Conservation (phyloP, 495 filamentous ascomycete species). For the Aspergillus carlsbadensis region DNA sequence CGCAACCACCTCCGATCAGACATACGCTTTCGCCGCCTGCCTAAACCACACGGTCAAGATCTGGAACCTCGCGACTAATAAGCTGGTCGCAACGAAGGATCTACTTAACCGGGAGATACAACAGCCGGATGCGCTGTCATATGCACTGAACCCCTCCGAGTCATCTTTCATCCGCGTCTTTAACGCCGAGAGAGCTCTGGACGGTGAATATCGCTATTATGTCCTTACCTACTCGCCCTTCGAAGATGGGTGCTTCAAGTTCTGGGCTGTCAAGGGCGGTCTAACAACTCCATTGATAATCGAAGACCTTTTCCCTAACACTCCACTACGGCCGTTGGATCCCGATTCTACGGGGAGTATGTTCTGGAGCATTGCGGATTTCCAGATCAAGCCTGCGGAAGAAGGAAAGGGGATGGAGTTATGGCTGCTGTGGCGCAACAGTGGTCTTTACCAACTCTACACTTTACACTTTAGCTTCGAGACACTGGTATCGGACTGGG, state of each 20-base stretch:
- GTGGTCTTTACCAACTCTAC: constrained; percentile 74
- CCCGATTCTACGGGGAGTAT: constrained; percentile 69
- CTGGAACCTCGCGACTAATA: constrained; percentile 78
- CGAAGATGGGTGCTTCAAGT: constrained; percentile 88
- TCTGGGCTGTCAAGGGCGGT: constrained; percentile 76
- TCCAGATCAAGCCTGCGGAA: constrained; percentile 59
- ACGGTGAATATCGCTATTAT: constrained; percentile 64
- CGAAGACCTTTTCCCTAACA: constrained; percentile 64
- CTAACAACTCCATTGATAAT: constrained; percentile 62
- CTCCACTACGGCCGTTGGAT: constrained; percentile 62
- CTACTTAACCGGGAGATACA: constrained; percentile 58
- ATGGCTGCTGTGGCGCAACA: constrained; percentile 88
- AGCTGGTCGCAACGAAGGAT: constrained; percentile 69
- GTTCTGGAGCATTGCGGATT: constrained; percentile 86
- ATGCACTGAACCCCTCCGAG: constrained; percentile 75
- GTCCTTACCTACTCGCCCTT: constrained; percentile 85
- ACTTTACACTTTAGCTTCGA: constrained; percentile 57
- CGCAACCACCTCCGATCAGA: constrained; percentile 60
- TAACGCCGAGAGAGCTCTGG: constrained; percentile 49
- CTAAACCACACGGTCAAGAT: constrained; percentile 83
- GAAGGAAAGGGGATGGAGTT: constrained; percentile 59
- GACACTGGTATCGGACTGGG: constrained; percentile 57
- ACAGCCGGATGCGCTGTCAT: constrained; percentile 57
- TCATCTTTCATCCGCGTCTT: constrained; percentile 71
- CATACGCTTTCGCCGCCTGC: constrained; percentile 78